Conservation (phyloP, 2,329 filamentous ascomycete genomes). For the Fusarium succisae region DNA sequence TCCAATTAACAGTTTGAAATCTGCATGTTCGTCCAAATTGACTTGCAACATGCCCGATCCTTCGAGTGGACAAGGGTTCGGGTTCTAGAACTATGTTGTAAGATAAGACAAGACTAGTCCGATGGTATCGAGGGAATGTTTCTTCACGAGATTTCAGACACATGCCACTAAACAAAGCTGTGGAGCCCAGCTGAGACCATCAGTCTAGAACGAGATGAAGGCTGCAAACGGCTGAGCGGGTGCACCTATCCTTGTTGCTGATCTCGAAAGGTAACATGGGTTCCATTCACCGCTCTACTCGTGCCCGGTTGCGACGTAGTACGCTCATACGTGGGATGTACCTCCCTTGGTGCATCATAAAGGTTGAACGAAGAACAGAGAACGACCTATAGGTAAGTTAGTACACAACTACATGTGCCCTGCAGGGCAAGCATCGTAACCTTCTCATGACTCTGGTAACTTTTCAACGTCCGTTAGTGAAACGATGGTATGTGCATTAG, state of each 20-base stretch:
- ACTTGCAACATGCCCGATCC: not conserved
- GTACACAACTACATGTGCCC: not conserved
- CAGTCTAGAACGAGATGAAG: not conserved
- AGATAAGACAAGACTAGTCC: not conserved
- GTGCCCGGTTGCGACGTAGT: not conserved
- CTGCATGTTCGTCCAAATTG: not conserved
- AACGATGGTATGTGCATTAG: not conserved
- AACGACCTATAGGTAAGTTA: not conserved
- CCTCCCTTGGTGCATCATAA: not conserved
- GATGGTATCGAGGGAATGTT: not conserved
- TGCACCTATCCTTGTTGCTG: constrained; percentile 8
- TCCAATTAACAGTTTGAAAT: not conserved
- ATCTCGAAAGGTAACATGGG: not conserved
- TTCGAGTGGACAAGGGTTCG: not conserved
- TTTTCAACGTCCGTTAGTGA: constrained; percentile 8
- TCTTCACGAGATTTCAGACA: not conserved
- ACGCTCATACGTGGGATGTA: not conserved
- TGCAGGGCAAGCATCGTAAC: not conserved
- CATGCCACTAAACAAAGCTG: not conserved
- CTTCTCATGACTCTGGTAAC: not conserved
- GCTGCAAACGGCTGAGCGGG: not conserved
- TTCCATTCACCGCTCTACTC: not conserved
- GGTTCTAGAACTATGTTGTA: not conserved
- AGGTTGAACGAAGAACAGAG: not conserved
- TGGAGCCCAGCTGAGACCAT: not conserved